These are phyloP conservation scores for Lentinus brumalis DNA, from an alignment of 768 basidiomycete species.

Conservation along the genomic window DNA sequence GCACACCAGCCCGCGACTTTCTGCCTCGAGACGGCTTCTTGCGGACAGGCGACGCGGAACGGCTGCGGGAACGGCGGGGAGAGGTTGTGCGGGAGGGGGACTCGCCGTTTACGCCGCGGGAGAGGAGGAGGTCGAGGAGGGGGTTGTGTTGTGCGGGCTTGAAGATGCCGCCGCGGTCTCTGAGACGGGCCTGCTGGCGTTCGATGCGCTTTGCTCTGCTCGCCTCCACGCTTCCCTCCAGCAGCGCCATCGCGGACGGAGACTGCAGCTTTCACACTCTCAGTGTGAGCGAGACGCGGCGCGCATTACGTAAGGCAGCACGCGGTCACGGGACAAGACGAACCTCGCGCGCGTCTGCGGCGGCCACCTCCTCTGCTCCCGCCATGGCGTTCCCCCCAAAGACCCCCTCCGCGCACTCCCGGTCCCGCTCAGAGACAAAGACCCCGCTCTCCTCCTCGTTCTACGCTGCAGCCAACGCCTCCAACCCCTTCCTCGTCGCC, in stretches of 20 bases:
- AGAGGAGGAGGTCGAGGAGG: slow-evolving; percentile 54
- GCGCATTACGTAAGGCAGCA: too few relatives aligned
- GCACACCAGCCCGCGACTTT: background rate
- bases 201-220: slow-evolving; percentile 62
- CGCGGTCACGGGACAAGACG: too few relatives aligned
- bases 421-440: slow-evolving; percentile 51
- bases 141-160: slow-evolving; percentile 51
- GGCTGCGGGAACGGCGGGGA: slow-evolving; percentile 12
- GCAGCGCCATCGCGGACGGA: slow-evolving; percentile 4
- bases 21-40: background rate
- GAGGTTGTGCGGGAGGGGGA: slow-evolving; percentile 37
- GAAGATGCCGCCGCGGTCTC: slow-evolving; percentile 58
- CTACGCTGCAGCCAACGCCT: slow-evolving; percentile 42
- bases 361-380: too few relatives aligned
- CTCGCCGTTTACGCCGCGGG: slow-evolving; percentile 48
- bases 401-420: slow-evolving; percentile 45
- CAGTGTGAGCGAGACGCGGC: too few relatives aligned
- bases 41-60: slow-evolving; percentile 8
- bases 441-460: slow-evolving; percentile 39
- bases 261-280: too few relatives aligned
- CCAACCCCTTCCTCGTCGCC: slow-evolving; percentile 60
- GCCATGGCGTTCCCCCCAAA: slow-evolving; percentile 39
- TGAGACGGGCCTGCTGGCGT: slow-evolving; percentile 65
- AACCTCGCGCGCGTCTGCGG: too few relatives aligned
- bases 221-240: slow-evolving; percentile 48